Percentiles rank a stretch among this genome's conserved stretches.
Conservation (phyloP, 805 yeast genomes). For the Cyberlindnera subsufficiens region DNA sequence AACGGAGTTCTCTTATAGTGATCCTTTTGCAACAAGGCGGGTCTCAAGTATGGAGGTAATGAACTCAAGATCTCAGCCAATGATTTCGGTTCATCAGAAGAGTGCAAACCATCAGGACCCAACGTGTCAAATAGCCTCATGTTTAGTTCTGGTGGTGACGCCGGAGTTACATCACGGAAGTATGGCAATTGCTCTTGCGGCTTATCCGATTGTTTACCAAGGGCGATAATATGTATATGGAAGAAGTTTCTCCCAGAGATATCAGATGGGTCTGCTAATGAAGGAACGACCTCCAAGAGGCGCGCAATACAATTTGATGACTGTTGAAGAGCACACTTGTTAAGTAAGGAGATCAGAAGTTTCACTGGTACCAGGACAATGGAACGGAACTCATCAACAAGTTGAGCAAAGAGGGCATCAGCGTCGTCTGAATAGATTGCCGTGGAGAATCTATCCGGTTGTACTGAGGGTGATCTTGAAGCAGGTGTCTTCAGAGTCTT, state of each 20-base stretch:
- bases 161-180: constrained; percentile 26
- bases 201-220: constrained; percentile 53
- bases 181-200: constrained; percentile 2
- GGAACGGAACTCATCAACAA: constrained; percentile 38
- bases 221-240: constrained; percentile 74
- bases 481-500: constrained; percentile 17
- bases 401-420: constrained; percentile 35
- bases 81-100: constrained; percentile 54
- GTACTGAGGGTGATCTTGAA: constrained; percentile 7
- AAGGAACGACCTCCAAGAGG: constrained; percentile 45
- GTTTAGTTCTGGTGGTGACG: constrained; percentile 47
- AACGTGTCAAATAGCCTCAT: constrained; percentile 45
- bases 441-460: constrained; percentile 18
- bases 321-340: constrained; percentile 54
- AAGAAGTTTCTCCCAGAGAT: constrained; percentile 78
- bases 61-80: constrained; percentile 52
- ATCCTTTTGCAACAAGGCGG: constrained; percentile 60
- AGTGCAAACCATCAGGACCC: constrained; percentile 59
- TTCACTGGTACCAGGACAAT: constrained; percentile 48
- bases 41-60: constrained; percentile 47
- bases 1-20: constrained; percentile 77
- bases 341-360: constrained; percentile 52
- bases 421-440: constrained; percentile 38
- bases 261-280: constrained; percentile 60
- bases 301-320: constrained; percentile 52